A percentile compares a stretch with the other conserved stretches of the same genome.
These are phyloP conservation scores for Penicillium sumatraense DNA, from an alignment of 2,329 filamentous ascomycete species.

Conservation along the genomic window DNA sequence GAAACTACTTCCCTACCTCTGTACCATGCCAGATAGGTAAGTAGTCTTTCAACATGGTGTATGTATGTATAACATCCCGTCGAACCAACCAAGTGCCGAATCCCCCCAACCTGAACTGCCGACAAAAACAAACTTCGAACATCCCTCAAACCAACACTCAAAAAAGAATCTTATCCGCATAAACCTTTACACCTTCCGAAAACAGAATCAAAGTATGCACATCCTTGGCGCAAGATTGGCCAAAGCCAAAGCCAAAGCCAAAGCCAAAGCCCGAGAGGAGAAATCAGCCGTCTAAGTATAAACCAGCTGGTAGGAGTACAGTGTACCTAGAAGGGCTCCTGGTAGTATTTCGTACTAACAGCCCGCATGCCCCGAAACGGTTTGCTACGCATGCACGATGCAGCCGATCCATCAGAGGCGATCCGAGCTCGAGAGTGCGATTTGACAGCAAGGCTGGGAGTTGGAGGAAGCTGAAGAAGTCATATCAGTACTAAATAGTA, in stretches of 20 bases:
- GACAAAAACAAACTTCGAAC: slow-evolving; percentile 1
- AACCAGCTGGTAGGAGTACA: too few relatives aligned
- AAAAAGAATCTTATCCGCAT: neutral
- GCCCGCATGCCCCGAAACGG: slow-evolving; percentile 13
- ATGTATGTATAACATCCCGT: neutral
- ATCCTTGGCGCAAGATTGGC: neutral
- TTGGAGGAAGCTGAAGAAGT: neutral
- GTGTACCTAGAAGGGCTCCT: too few relatives aligned
- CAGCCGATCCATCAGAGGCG: slow-evolving; percentile 5
- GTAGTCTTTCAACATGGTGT: neutral
- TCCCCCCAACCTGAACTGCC: neutral
- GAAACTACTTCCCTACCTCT: too few relatives aligned
- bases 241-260: neutral
- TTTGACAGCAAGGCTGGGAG: neutral
- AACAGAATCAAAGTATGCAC: neutral
- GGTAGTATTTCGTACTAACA: too few relatives aligned
- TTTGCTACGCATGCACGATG: slow-evolving; percentile 17
- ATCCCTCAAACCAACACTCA: neutral
- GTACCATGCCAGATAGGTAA: neutral
- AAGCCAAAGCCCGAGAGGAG: too few relatives aligned
- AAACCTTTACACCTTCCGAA: neutral
- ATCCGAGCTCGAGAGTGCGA: neutral
- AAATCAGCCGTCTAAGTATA: too few relatives aligned
- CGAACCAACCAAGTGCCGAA: neutral
- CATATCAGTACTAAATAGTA: too few relatives aligned